Conservation (phyloP, 192 early-diverging fungal species). For the Phlyctochytrium planicorne region DNA sequence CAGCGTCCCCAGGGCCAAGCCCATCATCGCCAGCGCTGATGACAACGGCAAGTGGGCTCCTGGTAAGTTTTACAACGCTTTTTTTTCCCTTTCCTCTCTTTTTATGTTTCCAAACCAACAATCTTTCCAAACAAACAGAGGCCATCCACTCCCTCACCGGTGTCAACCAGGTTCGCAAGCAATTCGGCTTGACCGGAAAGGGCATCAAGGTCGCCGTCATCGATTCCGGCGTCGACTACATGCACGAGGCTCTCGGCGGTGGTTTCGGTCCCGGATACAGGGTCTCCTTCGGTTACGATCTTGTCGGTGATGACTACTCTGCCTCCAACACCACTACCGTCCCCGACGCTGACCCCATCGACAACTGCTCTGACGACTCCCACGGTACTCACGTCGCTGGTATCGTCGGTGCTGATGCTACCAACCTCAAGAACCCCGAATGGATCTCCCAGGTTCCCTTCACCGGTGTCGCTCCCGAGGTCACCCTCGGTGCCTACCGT, state of each 20-base stretch:
- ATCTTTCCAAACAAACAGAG: too few species aligned
- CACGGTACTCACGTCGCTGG: constrained; percentile 49
- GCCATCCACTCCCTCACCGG: constrained; percentile 29
- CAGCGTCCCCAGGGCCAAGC: constrained; percentile 12
- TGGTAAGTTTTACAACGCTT: too few species aligned
- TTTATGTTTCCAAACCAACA: too few species aligned
- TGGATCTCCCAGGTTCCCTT: constrained; percentile 15
- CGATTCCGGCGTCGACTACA: constrained; percentile 47
- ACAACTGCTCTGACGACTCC: constrained; percentile 30
- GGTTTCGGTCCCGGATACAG: constrained; percentile 32
- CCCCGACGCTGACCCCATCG: constrained; percentile 40
- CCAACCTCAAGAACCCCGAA: background rate
- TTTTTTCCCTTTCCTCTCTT: too few species aligned
- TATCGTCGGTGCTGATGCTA: constrained; percentile 39
- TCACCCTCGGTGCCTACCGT: constrained; percentile 73
- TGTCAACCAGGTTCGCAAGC: constrained; percentile 18
- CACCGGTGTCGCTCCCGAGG: constrained; percentile 76
- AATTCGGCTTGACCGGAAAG: constrained; percentile 34
- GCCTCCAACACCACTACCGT: constrained; percentile 7
- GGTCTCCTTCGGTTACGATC: constrained; percentile 28
- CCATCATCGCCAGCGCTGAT: background rate
- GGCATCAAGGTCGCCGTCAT: constrained; percentile 41
- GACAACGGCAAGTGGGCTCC: too few species aligned
- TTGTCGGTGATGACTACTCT: constrained; percentile 38
- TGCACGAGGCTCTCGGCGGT: constrained; percentile 46